Conservation (phyloP, 345 rosid species). For the Euclidium syriacum region DNA sequence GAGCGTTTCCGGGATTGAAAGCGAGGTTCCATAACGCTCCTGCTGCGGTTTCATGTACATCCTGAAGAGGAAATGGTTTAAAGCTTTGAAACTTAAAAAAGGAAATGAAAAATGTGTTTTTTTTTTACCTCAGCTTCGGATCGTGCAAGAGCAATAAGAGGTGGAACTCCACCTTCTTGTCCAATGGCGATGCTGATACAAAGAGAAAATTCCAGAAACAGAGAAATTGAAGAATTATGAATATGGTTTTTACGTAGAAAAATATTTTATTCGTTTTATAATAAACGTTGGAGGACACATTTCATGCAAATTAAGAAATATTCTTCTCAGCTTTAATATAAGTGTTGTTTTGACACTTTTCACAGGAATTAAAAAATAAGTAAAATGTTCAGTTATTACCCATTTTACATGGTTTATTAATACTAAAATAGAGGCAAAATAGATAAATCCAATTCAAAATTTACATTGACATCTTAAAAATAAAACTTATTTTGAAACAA, state of each 20-base stretch:
- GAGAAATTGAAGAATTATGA: not conserved
- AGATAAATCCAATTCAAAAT: too few relatives aligned
- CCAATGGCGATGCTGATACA: slow-evolving; percentile 66
- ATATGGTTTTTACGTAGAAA: not conserved
- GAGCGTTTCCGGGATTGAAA: slow-evolving; percentile 62
- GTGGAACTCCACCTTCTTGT: slow-evolving; percentile 69
- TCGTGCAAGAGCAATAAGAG: slow-evolving; percentile 57
- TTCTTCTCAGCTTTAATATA: too few relatives aligned
- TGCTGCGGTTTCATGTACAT: slow-evolving; percentile 84
- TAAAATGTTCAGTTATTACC: too few relatives aligned
- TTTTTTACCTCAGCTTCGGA: slow-evolving; percentile 63
- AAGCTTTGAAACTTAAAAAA: not conserved
- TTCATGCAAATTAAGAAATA: too few relatives aligned
- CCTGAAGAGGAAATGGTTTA: slow-evolving; percentile 36
- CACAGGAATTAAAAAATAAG: too few relatives aligned
- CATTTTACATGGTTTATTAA: too few relatives aligned
- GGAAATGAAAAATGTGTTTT: not conserved
- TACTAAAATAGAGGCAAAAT: too few relatives aligned
- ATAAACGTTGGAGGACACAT: too few relatives aligned
- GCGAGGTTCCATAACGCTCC: slow-evolving; percentile 93
- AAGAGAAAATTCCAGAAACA: not conserved
- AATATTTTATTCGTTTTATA: too few relatives aligned
- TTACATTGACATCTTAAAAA: too few relatives aligned
- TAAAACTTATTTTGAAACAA: too few relatives aligned
- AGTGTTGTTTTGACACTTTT: too few relatives aligned